Evolutionary conservation across 108 stramenopile genomes (phyloP), one percentile per base, ranked within the genome.

Genomic region (Cyclotella atomus): DNA sequence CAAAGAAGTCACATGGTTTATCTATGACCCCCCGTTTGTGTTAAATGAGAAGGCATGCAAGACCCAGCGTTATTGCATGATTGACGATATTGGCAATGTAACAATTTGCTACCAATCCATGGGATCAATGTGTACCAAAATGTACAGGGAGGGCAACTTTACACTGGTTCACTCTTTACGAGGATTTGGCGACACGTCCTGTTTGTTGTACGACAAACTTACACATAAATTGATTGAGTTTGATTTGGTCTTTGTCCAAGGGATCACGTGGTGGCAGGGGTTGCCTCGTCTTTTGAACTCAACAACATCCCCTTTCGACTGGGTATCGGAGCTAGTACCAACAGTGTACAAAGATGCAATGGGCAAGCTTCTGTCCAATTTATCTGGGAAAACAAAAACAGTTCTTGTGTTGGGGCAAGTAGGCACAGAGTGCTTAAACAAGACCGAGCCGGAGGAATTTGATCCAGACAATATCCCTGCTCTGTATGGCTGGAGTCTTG

Each of bases 161-260:
- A 70, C 70, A 0, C 43, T 70, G 10, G 70, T 45, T 30, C 59
- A 59, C 33, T 38, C 43, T 29, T 28, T 27, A 41, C 1, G n/a
- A n/a, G n/a, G n/a, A n/a, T n/a, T n/a, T n/a, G n/a, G n/a, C n/a
- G 70, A 70, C 33, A 60, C 57, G 15, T 70, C 70, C 4, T 57
- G 28, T 32, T 30, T 57, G 14, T 30, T 57, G 12, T n/a, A 35
- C 38, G 59, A 71, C 1, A 28, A 32, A 10, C 17, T 59, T 43
- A 60, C 49, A 34, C 33, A 1, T 23, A 32, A 71, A 29, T 23
- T 61, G 29, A 15, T 28, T 8, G 23, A 59, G 41, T 71, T 71
- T 60, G 70, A 71, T 49, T 16, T 60, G 25, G 46, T 60, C 8
- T 71, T 71, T 29, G 46, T 71, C 19, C 70, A 71, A 61, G 47